phyloP scores from a whole-genome alignment of 1,139 yeast genomes.

The Citeromyces siamensis region DNA sequence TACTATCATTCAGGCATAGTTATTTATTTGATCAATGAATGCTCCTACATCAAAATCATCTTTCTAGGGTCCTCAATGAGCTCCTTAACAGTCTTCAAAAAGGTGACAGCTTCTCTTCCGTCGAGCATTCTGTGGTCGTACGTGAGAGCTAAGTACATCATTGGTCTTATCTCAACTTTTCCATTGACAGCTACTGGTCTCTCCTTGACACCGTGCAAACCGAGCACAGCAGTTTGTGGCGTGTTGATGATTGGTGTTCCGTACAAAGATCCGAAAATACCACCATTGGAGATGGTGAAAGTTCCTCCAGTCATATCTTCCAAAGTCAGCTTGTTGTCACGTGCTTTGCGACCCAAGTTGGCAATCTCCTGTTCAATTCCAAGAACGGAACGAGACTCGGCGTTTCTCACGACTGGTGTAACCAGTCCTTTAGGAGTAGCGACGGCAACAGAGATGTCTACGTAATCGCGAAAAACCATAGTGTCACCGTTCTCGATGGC shows the following conservation, averaged over 20 bases:
- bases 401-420: slow-evolving; percentile 96
- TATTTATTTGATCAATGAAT: not conserved
- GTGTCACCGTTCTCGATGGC: slow-evolving; percentile 90
- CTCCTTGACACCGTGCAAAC: slow-evolving; percentile 95
- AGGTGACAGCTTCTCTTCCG: slow-evolving; percentile 98
- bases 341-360: slow-evolving; percentile 80
- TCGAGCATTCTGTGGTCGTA: slow-evolving; percentile 97
- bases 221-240: slow-evolving; percentile 98
- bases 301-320: slow-evolving; percentile 99
- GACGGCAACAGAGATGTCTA: slow-evolving; percentile 92
- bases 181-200: slow-evolving; percentile 88
- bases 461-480: slow-evolving; percentile 91
- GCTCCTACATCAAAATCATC: slow-evolving; percentile 55
- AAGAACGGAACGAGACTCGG: slow-evolving; percentile 79
- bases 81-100: slow-evolving; percentile 93
- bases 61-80: slow-evolving; percentile 98
- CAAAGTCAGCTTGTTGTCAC: slow-evolving; percentile 90
- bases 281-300: slow-evolving; percentile 98
- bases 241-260: slow-evolving; percentile 98
- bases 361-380: slow-evolving; percentile 86
- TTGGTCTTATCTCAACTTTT: slow-evolving; percentile 93
- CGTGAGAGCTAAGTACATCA: slow-evolving; percentile 99
- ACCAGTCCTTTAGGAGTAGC: slow-evolving; percentile 99
- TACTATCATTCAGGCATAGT: too few species aligned
- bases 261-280: slow-evolving; percentile 94